Percentiles rank a stretch among this genome's conserved stretches.
Evolutionary conservation across 2,329 filamentous ascomycete species (phyloP).

Genomic region (Byssochlamys sp.): DNA sequence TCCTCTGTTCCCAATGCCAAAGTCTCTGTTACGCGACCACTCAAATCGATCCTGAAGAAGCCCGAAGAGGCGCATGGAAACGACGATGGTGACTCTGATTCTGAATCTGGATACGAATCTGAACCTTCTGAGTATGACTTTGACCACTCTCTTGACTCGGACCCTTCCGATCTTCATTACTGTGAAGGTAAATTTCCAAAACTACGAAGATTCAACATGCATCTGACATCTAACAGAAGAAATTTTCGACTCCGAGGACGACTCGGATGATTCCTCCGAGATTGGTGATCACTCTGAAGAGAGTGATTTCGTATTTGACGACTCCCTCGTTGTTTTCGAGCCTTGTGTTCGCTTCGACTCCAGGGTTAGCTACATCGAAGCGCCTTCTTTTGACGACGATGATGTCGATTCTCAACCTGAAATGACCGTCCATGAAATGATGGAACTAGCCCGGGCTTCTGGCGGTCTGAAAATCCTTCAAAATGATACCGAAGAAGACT

Average conservation of each 20-base stretch:
- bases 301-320: slow-evolving; percentile 22
- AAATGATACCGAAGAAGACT: slow-evolving; percentile 5
- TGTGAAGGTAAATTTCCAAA: background rate
- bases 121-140: slow-evolving; percentile 22
- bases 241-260: slow-evolving; percentile 13
- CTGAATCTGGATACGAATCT: slow-evolving; percentile 31
- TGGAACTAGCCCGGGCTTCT: slow-evolving; percentile 23
- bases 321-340: slow-evolving; percentile 29
- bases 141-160: slow-evolving; percentile 8
- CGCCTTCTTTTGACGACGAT: slow-evolving; percentile 15
- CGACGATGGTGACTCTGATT: slow-evolving; percentile 15
- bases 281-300: slow-evolving; percentile 20
- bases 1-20: slow-evolving; percentile 14
- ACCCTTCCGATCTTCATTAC: slow-evolving; percentile 1
- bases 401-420: slow-evolving; percentile 15
- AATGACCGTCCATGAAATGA: slow-evolving; percentile 34
- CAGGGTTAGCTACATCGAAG: slow-evolving; percentile 26
- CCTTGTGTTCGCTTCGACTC: slow-evolving; percentile 26
- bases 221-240: background rate
- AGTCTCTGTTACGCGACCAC: slow-evolving; percentile 14
- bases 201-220: background rate
- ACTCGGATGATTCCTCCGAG: slow-evolving; percentile 18
- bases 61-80: slow-evolving; percentile 13
- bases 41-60: slow-evolving; percentile 29
- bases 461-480: slow-evolving; percentile 9